Conservation (phyloP, 345 rosid species). For the Citrus reticulata region DNA sequence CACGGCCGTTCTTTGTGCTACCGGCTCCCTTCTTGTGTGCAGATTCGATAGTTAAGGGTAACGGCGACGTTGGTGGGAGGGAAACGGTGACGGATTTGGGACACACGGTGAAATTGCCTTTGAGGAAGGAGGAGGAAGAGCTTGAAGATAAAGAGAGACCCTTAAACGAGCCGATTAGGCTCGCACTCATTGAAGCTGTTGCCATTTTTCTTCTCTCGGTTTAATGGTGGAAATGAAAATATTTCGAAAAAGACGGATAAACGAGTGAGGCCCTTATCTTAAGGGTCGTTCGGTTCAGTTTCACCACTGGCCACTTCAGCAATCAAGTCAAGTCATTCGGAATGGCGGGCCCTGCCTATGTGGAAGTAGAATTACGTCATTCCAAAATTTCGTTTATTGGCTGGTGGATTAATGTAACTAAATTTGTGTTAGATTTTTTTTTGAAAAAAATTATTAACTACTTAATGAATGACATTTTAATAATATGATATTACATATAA, state of each 20-base stretch:
- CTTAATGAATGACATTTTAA: too few species aligned
- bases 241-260: background rate
- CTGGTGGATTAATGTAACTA: too few species aligned
- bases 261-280: conserved; percentile 1
- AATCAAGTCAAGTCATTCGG: too few species aligned
- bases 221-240: background rate
- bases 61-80: conserved; percentile 10
- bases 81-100: conserved; percentile 30
- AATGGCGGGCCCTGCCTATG: too few species aligned
- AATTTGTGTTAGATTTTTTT: too few species aligned
- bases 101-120: conserved; percentile 40
- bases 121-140: conserved; percentile 54
- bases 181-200: conserved; percentile 42
- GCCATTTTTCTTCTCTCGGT: conserved; percentile 23
- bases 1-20: conserved; percentile 99
- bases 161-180: conserved; percentile 53
- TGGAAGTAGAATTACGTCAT: too few species aligned
- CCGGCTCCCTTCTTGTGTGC: conserved; percentile 99
- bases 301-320: too few species aligned
- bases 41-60: conserved; percentile 66
- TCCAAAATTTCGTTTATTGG: too few species aligned
- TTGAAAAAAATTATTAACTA: too few species aligned
- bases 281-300: too few species aligned
- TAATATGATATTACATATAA: too few species aligned
- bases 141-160: conserved; percentile 58